A percentile compares a stretch with the other conserved stretches of the same genome.
Evolutionary conservation across 805 yeast species (phyloP).

Genomic region (Lipomyces yamadae): DNA sequence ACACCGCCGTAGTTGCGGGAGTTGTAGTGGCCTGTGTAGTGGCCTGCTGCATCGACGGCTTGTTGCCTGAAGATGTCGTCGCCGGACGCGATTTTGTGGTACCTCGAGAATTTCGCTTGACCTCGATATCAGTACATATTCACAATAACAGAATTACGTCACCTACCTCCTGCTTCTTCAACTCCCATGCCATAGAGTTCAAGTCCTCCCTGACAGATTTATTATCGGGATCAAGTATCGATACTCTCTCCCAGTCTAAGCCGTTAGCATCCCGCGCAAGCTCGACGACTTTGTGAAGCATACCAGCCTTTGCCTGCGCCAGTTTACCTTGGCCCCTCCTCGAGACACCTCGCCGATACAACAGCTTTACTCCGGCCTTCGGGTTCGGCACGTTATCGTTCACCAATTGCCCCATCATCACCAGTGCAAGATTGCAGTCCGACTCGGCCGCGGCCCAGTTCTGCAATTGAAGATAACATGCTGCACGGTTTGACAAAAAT

Average conservation of each 20-base stretch:
- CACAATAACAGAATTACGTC: neutral
- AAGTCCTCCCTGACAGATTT: constrained; percentile 23
- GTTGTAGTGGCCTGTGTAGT: neutral
- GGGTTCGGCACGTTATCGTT: constrained; percentile 1
- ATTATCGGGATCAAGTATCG: constrained; percentile 24
- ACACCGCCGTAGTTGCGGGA: neutral
- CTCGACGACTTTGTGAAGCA: neutral
- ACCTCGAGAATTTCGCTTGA: neutral
- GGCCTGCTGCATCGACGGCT: neutral
- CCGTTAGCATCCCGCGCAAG: neutral
- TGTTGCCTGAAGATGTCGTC: neutral
- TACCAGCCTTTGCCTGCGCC: constrained; percentile 20
- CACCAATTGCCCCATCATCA: neutral
- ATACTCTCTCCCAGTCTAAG: constrained; percentile 27
- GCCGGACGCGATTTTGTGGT: neutral
- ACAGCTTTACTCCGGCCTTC: constrained; percentile 17
- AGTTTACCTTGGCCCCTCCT: constrained; percentile 14
- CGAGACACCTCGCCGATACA: constrained; percentile 27
- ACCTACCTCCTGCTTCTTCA: constrained; percentile 19
- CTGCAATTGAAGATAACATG: constrained; percentile 60
- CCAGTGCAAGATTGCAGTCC: constrained; percentile 48
- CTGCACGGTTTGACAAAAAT: constrained; percentile 69
- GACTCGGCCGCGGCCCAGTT: constrained; percentile 56
- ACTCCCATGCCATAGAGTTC: constrained; percentile 26
- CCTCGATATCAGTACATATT: neutral